Conservation (phyloP, 2,329 filamentous ascomycete species). For the Sporothrix curviconia region DNA sequence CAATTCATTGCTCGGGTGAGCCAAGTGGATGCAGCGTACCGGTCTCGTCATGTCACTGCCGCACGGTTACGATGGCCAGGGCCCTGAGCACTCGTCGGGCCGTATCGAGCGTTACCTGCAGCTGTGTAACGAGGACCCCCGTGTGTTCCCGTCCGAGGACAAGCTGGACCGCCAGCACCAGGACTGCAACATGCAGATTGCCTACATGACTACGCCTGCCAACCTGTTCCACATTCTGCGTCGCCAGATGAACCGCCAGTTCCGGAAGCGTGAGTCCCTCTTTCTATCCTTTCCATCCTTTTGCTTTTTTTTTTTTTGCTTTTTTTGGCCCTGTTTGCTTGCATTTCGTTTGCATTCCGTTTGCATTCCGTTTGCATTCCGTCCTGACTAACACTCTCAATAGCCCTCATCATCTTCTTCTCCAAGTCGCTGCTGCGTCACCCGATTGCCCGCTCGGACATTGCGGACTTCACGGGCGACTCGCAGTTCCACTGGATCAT, state of each 20-base stretch:
- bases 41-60: conserved; percentile 94
- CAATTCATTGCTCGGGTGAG: conserved; percentile 96
- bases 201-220: conserved; percentile 90
- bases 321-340: too few relatives aligned
- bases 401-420: conserved; percentile 95
- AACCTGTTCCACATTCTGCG: conserved; percentile 96
- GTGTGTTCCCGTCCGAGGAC: conserved; percentile 79
- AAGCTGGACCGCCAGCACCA: conserved; percentile 96
- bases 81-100: conserved; percentile 95
- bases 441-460: conserved; percentile 78
- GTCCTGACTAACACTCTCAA: background rate
- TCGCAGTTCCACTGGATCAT: conserved; percentile 98
- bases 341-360: too few relatives aligned
- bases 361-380: too few relatives aligned
- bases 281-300: background rate
- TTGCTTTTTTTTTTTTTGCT: background rate
- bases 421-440: conserved; percentile 94
- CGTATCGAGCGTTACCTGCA: conserved; percentile 96
- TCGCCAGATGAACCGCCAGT: conserved; percentile 97
- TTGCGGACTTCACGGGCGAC: conserved; percentile 86
- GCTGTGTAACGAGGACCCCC: conserved; percentile 94
- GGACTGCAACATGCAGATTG: conserved; percentile 99
- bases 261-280: conserved; percentile 82
- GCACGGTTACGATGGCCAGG: conserved; percentile 97
- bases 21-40: conserved; percentile 97